phyloP scores from a whole-genome alignment of 148 eudicot genomes.

The Persicaria maculosa region DNA sequence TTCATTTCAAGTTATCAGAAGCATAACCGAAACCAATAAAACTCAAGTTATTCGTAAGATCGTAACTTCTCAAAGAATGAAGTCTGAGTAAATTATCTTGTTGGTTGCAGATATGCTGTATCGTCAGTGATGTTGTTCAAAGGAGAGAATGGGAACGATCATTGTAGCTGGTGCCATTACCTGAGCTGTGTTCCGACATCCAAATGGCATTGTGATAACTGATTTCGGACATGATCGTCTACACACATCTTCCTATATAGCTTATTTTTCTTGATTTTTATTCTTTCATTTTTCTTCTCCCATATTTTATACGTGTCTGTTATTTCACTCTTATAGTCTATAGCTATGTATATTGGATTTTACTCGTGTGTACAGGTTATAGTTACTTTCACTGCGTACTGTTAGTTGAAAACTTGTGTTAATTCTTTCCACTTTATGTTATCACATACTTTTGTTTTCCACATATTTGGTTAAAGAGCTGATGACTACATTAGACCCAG shows the following conservation, averaged over 20 bases:
- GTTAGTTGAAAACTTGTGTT: too few species aligned
- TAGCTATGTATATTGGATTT: constrained; percentile 9
- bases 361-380: background rate
- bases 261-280: background rate
- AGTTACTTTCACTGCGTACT: background rate
- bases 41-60: too few species aligned
- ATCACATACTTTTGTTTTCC: too few species aligned
- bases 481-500: too few species aligned
- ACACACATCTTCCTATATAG: background rate
- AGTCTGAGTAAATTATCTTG: background rate
- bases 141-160: constrained; percentile 14
- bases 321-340: background rate
- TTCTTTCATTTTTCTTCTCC: constrained; percentile 2
- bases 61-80: background rate
- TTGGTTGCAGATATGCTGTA: constrained; percentile 12
- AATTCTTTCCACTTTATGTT: too few species aligned
- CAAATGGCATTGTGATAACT: constrained; percentile 11
- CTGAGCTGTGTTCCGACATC: constrained; percentile 16
- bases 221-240: background rate
- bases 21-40: background rate
- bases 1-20: background rate
- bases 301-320: background rate
- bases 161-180: constrained; percentile 16
- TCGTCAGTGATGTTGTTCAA: constrained; percentile 4
- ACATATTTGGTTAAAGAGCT: too few species aligned